Evolutionary conservation across 2,329 filamentous ascomycete species (phyloP), one percentile per base, ranked within the genome.

Genomic region (Alternaria hordeiaustralica): DNA sequence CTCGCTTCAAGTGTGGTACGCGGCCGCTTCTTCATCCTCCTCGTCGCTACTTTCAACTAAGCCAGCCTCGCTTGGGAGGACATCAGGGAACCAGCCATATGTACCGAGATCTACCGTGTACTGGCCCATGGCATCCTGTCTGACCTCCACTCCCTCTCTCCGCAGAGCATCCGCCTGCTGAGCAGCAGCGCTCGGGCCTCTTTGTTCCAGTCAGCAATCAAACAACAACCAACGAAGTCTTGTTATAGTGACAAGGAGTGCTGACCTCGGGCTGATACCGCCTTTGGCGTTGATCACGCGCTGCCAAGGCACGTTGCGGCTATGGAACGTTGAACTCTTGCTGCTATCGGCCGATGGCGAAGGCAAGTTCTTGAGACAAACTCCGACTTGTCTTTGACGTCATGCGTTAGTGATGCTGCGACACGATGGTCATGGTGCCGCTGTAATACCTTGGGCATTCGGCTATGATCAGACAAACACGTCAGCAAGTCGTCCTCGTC

Each of bases 221-320:
- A 21, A 59, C 47, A 61, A 65, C 36, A 66, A 54, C 55, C 60
- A 64, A 66, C 61, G 58, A 67, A 62, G 55, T 30, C 15, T 55
- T 58, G 47, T 67, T 56, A 58, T 55, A 23, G 58, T 45, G 45
- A 64, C 55, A 59, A 63, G 26, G 49, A 44, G 41, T 54, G 78
- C 82, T 70, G 75, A 95, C 93, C 94, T 88, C 8, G 92, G 92
- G 47, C 94, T 97, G 70, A 98, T 96, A 63, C 88, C 84, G 21
- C 95, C 94, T 80, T 92, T 95, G 13, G 92, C 84, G 79, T 95
- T 97, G 77, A 98, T 91, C 63, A 98, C 92, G 61, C 96, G 86
- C 83, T 98, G 95, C 95, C 95, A 98, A 0, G 95, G 95, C 4
- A 98, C 95, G 68, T 91, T 97, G 23, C 83, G 84, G 63, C 87